Evolutionary conservation across 208 protist genomes (phyloP).

Genomic region (Trypanosoma avium): DNA sequence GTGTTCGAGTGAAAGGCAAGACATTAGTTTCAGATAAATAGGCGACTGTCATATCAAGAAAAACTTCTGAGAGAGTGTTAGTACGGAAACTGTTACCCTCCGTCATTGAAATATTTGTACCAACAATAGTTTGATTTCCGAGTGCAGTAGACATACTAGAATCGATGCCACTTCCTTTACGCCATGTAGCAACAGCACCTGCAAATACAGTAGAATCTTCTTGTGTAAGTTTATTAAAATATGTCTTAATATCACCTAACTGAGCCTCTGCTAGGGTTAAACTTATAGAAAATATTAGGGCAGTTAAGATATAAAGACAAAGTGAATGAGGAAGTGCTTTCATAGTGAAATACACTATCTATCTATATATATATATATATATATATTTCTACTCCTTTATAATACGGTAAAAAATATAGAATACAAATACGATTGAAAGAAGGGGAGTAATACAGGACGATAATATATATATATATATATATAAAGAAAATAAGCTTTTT

Average conservation of each 20-base stretch:
- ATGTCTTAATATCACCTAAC: conserved; percentile 1
- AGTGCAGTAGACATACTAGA: not conserved
- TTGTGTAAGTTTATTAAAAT: not conserved
- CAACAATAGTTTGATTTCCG: not conserved
- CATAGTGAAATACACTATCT: too few relatives aligned
- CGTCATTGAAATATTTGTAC: conserved; percentile 15
- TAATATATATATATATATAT: too few relatives aligned
- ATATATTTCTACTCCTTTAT: too few relatives aligned
- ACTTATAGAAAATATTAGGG: too few relatives aligned
- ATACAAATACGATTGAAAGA: too few relatives aligned
- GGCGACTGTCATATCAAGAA: conserved; percentile 43
- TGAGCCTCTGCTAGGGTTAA: not conserved
- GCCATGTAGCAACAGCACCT: conserved; percentile 9
- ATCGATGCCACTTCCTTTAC: not conserved
- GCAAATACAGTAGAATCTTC: conserved; percentile 1
- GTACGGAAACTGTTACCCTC: conserved; percentile 34
- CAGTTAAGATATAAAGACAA: too few relatives aligned
- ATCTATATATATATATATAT: too few relatives aligned
- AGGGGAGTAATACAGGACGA: too few relatives aligned
- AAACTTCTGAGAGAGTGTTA: conserved; percentile 46
- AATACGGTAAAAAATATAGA: too few relatives aligned
- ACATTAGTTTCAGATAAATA: conserved; percentile 32
- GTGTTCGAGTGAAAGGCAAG: conserved; percentile 43
- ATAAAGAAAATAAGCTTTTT: too few relatives aligned
- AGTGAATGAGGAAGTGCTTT: too few relatives aligned